These are phyloP conservation scores for Musa acuminata DNA, from an alignment of 176 grass and related monocot species.

Conservation along the genomic window DNA sequence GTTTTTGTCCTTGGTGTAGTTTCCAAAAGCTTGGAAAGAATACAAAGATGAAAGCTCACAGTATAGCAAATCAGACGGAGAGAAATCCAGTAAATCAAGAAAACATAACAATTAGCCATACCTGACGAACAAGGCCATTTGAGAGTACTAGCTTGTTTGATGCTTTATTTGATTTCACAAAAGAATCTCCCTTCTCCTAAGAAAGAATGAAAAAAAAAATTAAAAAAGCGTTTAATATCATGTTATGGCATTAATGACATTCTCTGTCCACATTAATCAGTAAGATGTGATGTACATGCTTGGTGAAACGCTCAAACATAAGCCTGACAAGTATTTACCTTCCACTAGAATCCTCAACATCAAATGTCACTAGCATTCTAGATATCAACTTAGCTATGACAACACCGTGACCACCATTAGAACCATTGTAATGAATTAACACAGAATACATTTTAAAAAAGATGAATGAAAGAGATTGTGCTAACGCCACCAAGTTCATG, in stretches of 20 bases:
- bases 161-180: slow-evolving; percentile 32
- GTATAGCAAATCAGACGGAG: slow-evolving; percentile 2
- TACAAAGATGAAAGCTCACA: slow-evolving; percentile 19
- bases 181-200: slow-evolving; percentile 22
- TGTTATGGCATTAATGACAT: background rate
- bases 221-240: background rate
- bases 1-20: slow-evolving; percentile 40
- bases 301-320: background rate
- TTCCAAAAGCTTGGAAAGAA: slow-evolving; percentile 66
- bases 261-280: background rate
- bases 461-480: background rate
- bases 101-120: slow-evolving; percentile 25
- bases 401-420: background rate
- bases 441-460: no score
- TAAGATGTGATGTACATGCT: background rate
- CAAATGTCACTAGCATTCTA: background rate
- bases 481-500: background rate
- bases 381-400: background rate
- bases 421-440: no score
- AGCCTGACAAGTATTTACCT: background rate
- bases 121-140: slow-evolving; percentile 77
- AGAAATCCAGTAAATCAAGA: slow-evolving; percentile 12
- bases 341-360: background rate
- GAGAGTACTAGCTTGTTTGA: slow-evolving; percentile 54
- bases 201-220: background rate